These are phyloP conservation scores for Boletus reticuloceps DNA, from an alignment of 768 basidiomycete genomes.

Conservation along the genomic window DNA sequence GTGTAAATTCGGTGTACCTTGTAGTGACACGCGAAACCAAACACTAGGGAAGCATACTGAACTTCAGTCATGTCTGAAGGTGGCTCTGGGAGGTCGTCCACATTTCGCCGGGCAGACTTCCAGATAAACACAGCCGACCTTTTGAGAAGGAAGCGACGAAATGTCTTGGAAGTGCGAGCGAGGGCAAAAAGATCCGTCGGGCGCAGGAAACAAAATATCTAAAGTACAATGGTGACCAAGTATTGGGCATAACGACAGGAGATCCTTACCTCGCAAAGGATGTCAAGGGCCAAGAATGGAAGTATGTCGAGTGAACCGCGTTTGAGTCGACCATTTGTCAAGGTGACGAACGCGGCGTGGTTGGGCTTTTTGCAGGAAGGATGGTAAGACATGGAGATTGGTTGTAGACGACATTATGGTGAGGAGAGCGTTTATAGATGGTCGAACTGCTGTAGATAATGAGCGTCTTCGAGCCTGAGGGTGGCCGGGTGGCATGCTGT, in stretches of 20 bases:
- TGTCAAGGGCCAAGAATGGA: slow-evolving; percentile 33
- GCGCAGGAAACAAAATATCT: slow-evolving; percentile 45
- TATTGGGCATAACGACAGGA: background rate
- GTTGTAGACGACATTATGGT: background rate
- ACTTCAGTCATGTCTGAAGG: slow-evolving; percentile 48
- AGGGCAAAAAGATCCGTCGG: slow-evolving; percentile 47
- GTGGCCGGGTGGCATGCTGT: background rate
- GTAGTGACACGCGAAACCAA: slow-evolving; percentile 45
- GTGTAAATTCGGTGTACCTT: slow-evolving; percentile 8
- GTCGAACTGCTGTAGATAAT: too few species aligned
- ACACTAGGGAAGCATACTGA: slow-evolving; percentile 49
- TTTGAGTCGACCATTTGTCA: slow-evolving; percentile 3
- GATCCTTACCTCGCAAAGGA: slow-evolving; percentile 24
- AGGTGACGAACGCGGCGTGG: background rate
- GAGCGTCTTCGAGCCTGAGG: too few species aligned
- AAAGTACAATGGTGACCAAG: background rate
- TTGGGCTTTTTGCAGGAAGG: background rate
- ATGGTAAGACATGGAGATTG: slow-evolving; percentile 6
- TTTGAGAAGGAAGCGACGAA: slow-evolving; percentile 40
- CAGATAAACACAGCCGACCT: slow-evolving; percentile 30
- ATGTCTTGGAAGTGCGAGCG: slow-evolving; percentile 39
- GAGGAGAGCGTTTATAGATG: background rate
- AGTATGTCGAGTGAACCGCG: slow-evolving; percentile 28
- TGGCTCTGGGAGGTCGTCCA: slow-evolving; percentile 42
- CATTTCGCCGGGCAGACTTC: slow-evolving; percentile 34